These are phyloP conservation scores for Coprinellus aureogranulatus DNA, from an alignment of 768 basidiomycete species.

Conservation along the genomic window DNA sequence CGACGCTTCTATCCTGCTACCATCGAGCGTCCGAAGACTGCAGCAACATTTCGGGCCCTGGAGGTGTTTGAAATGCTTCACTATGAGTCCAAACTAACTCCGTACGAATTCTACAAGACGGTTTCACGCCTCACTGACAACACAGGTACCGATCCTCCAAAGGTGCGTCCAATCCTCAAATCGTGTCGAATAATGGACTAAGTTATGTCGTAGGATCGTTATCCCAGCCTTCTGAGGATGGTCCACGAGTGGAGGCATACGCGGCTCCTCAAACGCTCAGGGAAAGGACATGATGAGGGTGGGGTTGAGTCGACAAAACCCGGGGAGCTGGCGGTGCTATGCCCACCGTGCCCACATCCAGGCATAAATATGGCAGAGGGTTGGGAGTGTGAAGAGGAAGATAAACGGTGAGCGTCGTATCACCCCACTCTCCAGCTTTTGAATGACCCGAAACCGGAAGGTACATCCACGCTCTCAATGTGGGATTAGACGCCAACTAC, in stretches of 20 bases:
- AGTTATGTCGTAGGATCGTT: not conserved
- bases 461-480: not conserved
- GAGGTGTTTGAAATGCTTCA: not conserved
- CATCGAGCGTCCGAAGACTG: not conserved
- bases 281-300: slow-evolving; percentile 14
- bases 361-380: slow-evolving; percentile 15
- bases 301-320: slow-evolving; percentile 4
- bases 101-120: not conserved
- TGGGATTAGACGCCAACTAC: not conserved
- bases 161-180: not conserved
- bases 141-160: not conserved
- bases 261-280: slow-evolving; percentile 20
- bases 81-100: not conserved
- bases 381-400: slow-evolving; percentile 8
- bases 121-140: not conserved
- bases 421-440: too few species aligned
- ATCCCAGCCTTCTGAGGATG: not conserved
- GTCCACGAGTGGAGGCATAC: slow-evolving; percentile 18
- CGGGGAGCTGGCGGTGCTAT: slow-evolving; percentile 20
- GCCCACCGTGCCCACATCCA: slow-evolving; percentile 25
- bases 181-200: not conserved
- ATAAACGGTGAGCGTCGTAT: not conserved
- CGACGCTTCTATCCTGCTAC: slow-evolving; percentile 20
- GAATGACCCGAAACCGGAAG: too few species aligned
- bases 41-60: not conserved